Evolutionary conservation across 495 filamentous ascomycete species (phyloP).

Genomic region (Penicillium paradoxum): DNA sequence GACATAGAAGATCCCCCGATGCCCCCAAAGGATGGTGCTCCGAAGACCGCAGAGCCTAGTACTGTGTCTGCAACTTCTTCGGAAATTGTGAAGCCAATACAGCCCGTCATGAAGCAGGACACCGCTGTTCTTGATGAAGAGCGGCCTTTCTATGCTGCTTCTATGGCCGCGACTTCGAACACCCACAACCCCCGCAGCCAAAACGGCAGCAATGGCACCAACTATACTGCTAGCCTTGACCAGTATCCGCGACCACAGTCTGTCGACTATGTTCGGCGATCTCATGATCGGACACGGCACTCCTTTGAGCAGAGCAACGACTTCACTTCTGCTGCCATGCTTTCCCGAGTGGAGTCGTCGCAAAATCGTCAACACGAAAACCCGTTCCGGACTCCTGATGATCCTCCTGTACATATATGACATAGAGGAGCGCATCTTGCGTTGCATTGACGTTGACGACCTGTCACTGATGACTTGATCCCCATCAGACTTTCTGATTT

Average conservation of each 20-base stretch:
- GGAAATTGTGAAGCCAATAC: slow-evolving; percentile 58
- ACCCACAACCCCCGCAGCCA: slow-evolving; percentile 81
- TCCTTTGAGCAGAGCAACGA: slow-evolving; percentile 70
- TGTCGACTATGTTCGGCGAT: slow-evolving; percentile 67
- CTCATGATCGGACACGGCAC: slow-evolving; percentile 68
- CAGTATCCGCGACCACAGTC: slow-evolving; percentile 44
- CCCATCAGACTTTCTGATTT: slow-evolving; percentile 22
- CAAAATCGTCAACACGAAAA: slow-evolving; percentile 37
- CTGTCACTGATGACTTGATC: slow-evolving; percentile 30
- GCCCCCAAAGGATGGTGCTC: slow-evolving; percentile 18
- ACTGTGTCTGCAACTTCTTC: slow-evolving; percentile 53
- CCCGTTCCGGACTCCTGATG: slow-evolving; percentile 35
- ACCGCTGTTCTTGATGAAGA: slow-evolving; percentile 71
- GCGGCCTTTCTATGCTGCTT: slow-evolving; percentile 87
- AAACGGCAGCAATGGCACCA: slow-evolving; percentile 90
- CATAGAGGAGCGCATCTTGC: slow-evolving; percentile 20
- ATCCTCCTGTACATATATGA: slow-evolving; percentile 32
- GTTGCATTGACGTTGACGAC: slow-evolving; percentile 31
- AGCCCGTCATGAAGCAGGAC: slow-evolving; percentile 51
- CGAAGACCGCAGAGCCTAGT: slow-evolving; percentile 25
- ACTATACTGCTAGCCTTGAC: slow-evolving; percentile 68
- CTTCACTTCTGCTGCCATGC: slow-evolving; percentile 80
- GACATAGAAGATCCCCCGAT: slow-evolving; percentile 38
- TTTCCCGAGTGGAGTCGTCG: slow-evolving; percentile 76
- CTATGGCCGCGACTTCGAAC: slow-evolving; percentile 66